Evolutionary conservation across 768 basidiomycete genomes (phyloP).

Genomic region (Punctularia strigosozonata): DNA sequence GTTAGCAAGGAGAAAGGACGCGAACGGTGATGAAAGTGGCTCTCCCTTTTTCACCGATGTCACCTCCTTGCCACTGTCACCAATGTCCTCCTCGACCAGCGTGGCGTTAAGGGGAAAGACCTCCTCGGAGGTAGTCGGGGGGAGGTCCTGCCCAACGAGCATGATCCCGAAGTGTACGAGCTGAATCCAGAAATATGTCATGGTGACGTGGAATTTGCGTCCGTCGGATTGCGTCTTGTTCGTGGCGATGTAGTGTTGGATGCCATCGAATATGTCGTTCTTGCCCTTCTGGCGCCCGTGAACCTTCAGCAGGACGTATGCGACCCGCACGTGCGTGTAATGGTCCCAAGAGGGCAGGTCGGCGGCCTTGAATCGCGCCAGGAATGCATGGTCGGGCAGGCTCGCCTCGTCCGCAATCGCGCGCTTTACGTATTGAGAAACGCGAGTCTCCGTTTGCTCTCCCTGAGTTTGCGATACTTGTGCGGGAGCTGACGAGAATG

Average conservation of each 20-base stretch:
- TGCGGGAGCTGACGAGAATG: slow-evolving; percentile 23
- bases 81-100: neutral
- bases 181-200: slow-evolving; percentile 43
- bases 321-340: slow-evolving; percentile 33
- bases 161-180: slow-evolving; percentile 34
- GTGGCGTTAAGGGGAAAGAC: neutral
- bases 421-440: no score
- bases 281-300: slow-evolving; percentile 35
- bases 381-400: slow-evolving; percentile 19
- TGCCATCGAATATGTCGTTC: slow-evolving; percentile 30
- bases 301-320: slow-evolving; percentile 27
- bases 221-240: slow-evolving; percentile 24
- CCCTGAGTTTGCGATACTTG: no score
- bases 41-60: no score
- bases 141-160: slow-evolving; percentile 9
- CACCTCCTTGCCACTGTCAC: neutral
- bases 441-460: no score
- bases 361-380: slow-evolving; percentile 22
- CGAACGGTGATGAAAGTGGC: slow-evolving; percentile 12
- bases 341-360: slow-evolving; percentile 34
- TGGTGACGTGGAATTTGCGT: slow-evolving; percentile 30
- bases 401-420: slow-evolving; percentile 7
- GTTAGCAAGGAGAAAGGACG: slow-evolving; percentile 26
- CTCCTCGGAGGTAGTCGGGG: neutral
- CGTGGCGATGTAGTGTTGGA: slow-evolving; percentile 25